Percentiles rank a stretch among this genome's conserved stretches.
Conservation (phyloP, 1,284 basidiomycete species). For the Testicularia cyperi region DNA sequence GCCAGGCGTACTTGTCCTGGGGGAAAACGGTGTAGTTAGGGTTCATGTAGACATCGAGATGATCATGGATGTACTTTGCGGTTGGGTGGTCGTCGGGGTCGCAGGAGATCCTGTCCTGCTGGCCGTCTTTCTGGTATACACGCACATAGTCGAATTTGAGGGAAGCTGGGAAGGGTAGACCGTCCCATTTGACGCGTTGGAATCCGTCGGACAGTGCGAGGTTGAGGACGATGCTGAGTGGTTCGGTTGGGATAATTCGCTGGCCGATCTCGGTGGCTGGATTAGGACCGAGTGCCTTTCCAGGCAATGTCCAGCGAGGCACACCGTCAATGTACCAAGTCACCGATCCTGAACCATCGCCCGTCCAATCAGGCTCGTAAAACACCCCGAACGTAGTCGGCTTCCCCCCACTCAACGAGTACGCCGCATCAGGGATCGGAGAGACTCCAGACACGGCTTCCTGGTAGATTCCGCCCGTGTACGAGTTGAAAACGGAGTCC, state of each 20-base stretch:
- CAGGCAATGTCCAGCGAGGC: slow-evolving; percentile 47
- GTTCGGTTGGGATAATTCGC: slow-evolving; percentile 48
- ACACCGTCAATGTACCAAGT: slow-evolving; percentile 54
- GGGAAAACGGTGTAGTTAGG: slow-evolving; percentile 27
- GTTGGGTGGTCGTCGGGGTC: slow-evolving; percentile 55
- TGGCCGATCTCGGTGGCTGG: slow-evolving; percentile 36
- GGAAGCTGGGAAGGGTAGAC: slow-evolving; percentile 61
- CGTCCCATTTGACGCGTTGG: slow-evolving; percentile 31
- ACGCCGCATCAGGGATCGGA: slow-evolving; percentile 43
- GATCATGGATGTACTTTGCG: slow-evolving; percentile 48
- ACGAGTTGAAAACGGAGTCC: slow-evolving; percentile 37
- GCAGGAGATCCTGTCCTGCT: slow-evolving; percentile 34
- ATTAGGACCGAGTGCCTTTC: slow-evolving; percentile 19
- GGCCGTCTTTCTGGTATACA: slow-evolving; percentile 47
- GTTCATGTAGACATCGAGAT: slow-evolving; percentile 54
- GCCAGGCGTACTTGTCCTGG: slow-evolving; percentile 32
- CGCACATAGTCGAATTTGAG: slow-evolving; percentile 53
- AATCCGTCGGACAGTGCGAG: slow-evolving; percentile 50
- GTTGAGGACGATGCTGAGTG: slow-evolving; percentile 49
- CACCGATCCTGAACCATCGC: slow-evolving; percentile 40
- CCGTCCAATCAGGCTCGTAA: slow-evolving; percentile 52
- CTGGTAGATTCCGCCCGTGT: slow-evolving; percentile 52
- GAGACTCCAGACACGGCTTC: slow-evolving; percentile 53
- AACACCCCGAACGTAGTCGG: slow-evolving; percentile 51
- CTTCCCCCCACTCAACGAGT: slow-evolving; percentile 5